Evolutionary conservation across 2,329 filamentous ascomycete species (phyloP), one percentile per base, ranked within the genome.

Genomic region (Alternaria gansuensis): DNA sequence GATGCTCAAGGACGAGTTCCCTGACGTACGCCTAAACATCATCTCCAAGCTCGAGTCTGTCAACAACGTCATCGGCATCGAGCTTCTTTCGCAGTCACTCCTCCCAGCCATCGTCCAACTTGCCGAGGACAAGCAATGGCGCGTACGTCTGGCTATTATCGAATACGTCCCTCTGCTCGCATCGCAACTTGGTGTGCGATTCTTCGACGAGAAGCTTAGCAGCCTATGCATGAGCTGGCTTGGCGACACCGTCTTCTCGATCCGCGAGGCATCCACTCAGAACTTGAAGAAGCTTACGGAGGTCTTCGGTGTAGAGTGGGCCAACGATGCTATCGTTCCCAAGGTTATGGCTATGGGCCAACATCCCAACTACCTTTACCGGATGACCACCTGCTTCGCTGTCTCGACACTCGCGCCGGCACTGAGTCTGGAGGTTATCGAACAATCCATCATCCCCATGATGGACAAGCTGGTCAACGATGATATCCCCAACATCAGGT

Each of bases 381-480:
- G 95, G 77, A 99, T 99, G 95, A 99, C 95, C 9, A 99, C 95
- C n/a, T 98, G 94, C 82, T 99, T 99, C 78, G 95, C 95, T 63
- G 96, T 99, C 68, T 94, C 93, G 71, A 99, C 94, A 24, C 88
- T 99, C 63, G 91, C 95, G 29, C 91, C 91, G 31, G 96, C 96
- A 53, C 91, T 99, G 71, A 96, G 91, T 77, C 86, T 98, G 70
- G 91, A 93, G 59, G 94, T 98, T 60, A 96, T 99, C 77, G 89
- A 92, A 74, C 90, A 90, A 75, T 95, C 92, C 33, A 96, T 99
- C 68, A 86, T 99, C 23, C 95, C 95, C 37, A 98, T 99, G 85
- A 87, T 99, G 76, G 92, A 97, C 79, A 92, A 94, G 82, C 90
- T 99, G 54, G 92, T 96, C 51, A 86, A 87, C 44, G 95, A 99